phyloP scores from a whole-genome alignment of 768 basidiomycete species.

The Cubamyces lactineus region DNA sequence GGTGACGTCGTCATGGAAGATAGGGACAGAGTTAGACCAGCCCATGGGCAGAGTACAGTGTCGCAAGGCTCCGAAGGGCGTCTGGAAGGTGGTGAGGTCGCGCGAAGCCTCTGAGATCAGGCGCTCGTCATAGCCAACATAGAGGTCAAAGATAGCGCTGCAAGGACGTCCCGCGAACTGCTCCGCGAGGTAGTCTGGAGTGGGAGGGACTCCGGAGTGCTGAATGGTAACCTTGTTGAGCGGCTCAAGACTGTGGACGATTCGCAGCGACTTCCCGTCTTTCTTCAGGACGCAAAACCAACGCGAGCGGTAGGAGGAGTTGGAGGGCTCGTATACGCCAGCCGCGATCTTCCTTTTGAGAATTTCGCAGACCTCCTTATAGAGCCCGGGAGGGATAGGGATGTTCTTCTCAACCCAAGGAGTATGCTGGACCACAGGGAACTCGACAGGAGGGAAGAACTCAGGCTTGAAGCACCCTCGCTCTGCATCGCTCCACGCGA shows the following conservation, averaged over 20 bases:
- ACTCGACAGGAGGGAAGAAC: slow-evolving; percentile 32
- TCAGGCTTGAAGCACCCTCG: too few species aligned
- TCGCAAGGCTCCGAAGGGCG: slow-evolving; percentile 41
- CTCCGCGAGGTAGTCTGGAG: too few species aligned
- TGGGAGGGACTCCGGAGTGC: too few species aligned
- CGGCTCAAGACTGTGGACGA: slow-evolving; percentile 32
- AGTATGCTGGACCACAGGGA: slow-evolving; percentile 36
- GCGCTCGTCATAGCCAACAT: slow-evolving; percentile 41
- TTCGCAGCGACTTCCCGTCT: slow-evolving; percentile 23
- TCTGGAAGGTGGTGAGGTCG: slow-evolving; percentile 47
- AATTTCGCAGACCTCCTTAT: too few species aligned
- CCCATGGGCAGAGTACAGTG: too few species aligned
- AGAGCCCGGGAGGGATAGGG: slow-evolving; percentile 31
- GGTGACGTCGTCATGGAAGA: too few species aligned
- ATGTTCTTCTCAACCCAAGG: slow-evolving; percentile 34
- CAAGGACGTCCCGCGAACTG: slow-evolving; percentile 23
- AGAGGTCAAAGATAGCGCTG: slow-evolving; percentile 32
- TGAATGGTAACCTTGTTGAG: slow-evolving; percentile 22
- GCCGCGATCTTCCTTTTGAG: too few species aligned
- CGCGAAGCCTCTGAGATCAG: slow-evolving; percentile 34
- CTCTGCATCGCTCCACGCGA: too few species aligned
- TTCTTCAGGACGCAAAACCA: slow-evolving; percentile 32
- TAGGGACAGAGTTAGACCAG: too few species aligned
- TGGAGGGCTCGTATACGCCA: too few species aligned
- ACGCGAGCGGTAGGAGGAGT: too few species aligned